Evolutionary conservation across 2,329 filamentous ascomycete species (phyloP).

Genomic region (Exophiala sp.): DNA sequence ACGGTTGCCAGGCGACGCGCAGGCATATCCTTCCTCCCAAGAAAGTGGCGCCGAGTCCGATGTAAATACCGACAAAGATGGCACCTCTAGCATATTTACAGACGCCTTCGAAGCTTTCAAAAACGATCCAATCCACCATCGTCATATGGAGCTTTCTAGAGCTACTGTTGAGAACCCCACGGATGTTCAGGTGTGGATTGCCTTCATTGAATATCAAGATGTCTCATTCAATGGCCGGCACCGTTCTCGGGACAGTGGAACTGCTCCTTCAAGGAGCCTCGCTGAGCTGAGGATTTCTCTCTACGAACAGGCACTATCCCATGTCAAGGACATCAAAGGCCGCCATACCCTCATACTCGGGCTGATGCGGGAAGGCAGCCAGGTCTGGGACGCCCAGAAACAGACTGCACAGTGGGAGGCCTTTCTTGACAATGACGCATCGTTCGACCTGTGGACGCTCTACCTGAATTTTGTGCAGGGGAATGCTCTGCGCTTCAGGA

Average conservation of each 20-base stretch:
- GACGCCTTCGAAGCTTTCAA: conserved; percentile 52
- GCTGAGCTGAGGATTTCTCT: conserved; percentile 77
- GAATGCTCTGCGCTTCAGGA: conserved; percentile 63
- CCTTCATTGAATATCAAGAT: conserved; percentile 76
- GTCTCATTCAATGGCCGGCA: conserved; percentile 42
- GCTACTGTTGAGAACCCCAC: conserved; percentile 62
- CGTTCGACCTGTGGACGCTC: conserved; percentile 66
- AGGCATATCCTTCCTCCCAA: conserved; percentile 36
- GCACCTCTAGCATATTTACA: conserved; percentile 39
- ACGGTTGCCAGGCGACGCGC: conserved; percentile 18
- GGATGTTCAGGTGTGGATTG: conserved; percentile 70
- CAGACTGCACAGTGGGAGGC: conserved; percentile 64
- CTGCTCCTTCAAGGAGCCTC: conserved; percentile 52
- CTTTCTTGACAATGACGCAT: conserved; percentile 55
- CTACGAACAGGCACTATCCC: conserved; percentile 70
- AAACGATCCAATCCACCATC: conserved; percentile 34
- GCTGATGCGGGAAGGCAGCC: conserved; percentile 70
- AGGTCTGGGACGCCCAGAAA: conserved; percentile 66
- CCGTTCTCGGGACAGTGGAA: conserved; percentile 31
- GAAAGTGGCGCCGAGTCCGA: conserved; percentile 50
- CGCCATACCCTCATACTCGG: conserved; percentile 62
- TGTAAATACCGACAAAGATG: conserved; percentile 36
- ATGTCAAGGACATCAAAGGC: conserved; percentile 46
- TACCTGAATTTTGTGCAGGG: conserved; percentile 71
- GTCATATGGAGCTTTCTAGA: conserved; percentile 57